phyloP scores from a whole-genome alignment of 202 grass and related monocot genomes.

The Zizania palustris region DNA sequence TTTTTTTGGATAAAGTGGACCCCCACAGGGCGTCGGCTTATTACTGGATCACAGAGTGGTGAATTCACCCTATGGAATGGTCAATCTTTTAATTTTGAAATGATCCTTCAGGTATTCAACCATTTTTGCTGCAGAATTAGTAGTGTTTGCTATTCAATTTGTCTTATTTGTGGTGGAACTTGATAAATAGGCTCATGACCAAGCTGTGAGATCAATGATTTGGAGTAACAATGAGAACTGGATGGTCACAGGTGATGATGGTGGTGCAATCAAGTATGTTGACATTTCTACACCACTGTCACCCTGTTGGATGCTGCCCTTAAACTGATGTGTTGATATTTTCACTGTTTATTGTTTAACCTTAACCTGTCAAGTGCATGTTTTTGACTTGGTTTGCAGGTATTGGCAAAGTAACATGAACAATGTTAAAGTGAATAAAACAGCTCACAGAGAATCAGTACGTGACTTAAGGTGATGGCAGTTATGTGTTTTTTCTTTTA shows the following conservation, averaged over 20 bases:
- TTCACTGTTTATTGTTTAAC: too few relatives aligned
- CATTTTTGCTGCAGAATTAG: slow-evolving; percentile 33
- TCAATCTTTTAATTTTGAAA: slow-evolving; percentile 99
- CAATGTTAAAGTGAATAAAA: slow-evolving; percentile 99
- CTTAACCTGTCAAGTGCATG: slow-evolving; percentile 6
- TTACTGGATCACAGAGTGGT: slow-evolving; percentile 96
- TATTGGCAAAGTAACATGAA: slow-evolving; percentile 99
- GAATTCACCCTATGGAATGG: slow-evolving; percentile 99
- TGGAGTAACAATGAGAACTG: slow-evolving; percentile 99
- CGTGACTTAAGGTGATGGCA: slow-evolving; percentile 79
- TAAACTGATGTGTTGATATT: slow-evolving; percentile 36
- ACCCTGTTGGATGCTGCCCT: slow-evolving; percentile 13
- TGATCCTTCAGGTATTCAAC: slow-evolving; percentile 97
- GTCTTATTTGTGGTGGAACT: slow-evolving; percentile 38
- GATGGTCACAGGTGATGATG: slow-evolving; percentile 99
- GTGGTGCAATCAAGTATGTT: slow-evolving; percentile 92
- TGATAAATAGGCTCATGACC: slow-evolving; percentile 85
- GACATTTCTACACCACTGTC: slow-evolving; percentile 20
- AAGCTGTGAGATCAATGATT: slow-evolving; percentile 98
- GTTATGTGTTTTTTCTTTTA: slow-evolving; percentile 38
- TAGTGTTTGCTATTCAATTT: neutral
- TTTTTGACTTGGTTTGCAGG: slow-evolving; percentile 52
- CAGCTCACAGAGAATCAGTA: slow-evolving; percentile 95
- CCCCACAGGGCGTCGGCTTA: slow-evolving; percentile 92
- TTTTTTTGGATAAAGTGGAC: slow-evolving; percentile 81